phyloP scores from a whole-genome alignment of 2,329 filamentous ascomycete genomes.

The Amylocarpus encephaloides region DNA sequence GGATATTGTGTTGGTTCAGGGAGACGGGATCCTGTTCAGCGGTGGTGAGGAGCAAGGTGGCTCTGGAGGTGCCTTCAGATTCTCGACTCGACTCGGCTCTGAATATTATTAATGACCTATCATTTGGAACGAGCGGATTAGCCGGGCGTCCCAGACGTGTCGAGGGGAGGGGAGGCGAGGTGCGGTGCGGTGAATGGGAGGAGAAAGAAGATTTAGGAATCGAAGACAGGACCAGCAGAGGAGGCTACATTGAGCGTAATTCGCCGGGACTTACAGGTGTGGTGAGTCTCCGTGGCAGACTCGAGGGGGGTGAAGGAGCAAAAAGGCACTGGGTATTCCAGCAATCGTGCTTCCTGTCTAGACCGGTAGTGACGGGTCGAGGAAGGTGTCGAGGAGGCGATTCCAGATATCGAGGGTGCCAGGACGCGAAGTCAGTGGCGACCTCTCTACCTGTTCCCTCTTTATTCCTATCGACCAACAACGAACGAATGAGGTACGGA shows the following conservation, averaged over 20 bases:
- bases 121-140: conserved; percentile 17
- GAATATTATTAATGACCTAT: conserved; percentile 17
- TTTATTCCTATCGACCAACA: conserved; percentile 7
- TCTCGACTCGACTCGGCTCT: not conserved
- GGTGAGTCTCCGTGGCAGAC: conserved; percentile 5
- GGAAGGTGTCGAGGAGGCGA: not conserved
- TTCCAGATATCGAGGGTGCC: conserved; percentile 17
- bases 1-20: not conserved
- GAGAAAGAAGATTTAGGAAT: conserved; percentile 10
- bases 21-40: conserved; percentile 10
- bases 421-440: conserved; percentile 25
- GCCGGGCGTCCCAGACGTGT: conserved; percentile 11
- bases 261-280: conserved; percentile 22
- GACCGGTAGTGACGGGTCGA: not conserved
- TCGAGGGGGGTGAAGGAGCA: conserved; percentile 9
- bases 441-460: conserved; percentile 28
- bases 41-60: conserved; percentile 15
- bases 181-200: conserved; percentile 7
- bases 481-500: not conserved
- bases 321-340: conserved; percentile 28
- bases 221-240: not conserved
- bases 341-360: conserved; percentile 20
- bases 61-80: conserved; percentile 21
- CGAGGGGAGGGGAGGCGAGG: too few relatives aligned
- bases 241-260: conserved; percentile 7